Base-by-base conservation (phyloP, 768 basidiomycete genomes). In the Russula vinacea region DNA sequence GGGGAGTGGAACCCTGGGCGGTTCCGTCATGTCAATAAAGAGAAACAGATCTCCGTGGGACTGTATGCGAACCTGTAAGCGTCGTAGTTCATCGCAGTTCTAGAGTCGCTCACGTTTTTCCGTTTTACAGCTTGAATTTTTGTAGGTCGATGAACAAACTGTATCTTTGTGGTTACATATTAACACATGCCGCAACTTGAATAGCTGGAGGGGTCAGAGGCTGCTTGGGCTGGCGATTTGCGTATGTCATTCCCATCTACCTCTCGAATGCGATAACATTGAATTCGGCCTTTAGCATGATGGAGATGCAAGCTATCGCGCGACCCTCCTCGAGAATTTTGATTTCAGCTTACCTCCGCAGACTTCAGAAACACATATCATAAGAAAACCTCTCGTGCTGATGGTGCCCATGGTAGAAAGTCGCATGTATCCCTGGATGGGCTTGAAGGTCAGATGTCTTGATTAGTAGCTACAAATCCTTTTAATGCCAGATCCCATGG, bases 241-340 rank as follows among this genome's bases (percentile, higher is more conserved):
- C 73, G 75, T 76, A 52, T 58, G 73, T 73, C 7, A 11, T 22
- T 14, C 26, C 29, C 29, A 29, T 29, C 5, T 29, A 29, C 5
- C 62, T 2, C 37, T 40, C 9, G 35, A 39, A 50, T 35, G 16
- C 17, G 14, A 0, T 40, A 1, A 9, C 24, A 3, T 50, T 29
- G 26, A 51, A 14, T 19, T 26, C 13, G 19, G 71, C 16, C 62
- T 40, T 70, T 37, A 74, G 66, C 54, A 68, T 76, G 17, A 69
- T 75, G 26, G 77, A 78, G 59, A 72, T 74, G 69, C 76, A 76
- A 58, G 71, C 72, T 4, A 69, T 77, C 45, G 66, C 74, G 70
- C 73, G 19, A 74, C 76, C 45, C 73, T 78, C 32, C 62, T 78
- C 26, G 74, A 75, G 63, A 73, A 74, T 53, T 78, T 78, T 61